These are phyloP conservation scores for Lachancea cidri DNA, from an alignment of 805 yeast genomes.

Conservation along the genomic window DNA sequence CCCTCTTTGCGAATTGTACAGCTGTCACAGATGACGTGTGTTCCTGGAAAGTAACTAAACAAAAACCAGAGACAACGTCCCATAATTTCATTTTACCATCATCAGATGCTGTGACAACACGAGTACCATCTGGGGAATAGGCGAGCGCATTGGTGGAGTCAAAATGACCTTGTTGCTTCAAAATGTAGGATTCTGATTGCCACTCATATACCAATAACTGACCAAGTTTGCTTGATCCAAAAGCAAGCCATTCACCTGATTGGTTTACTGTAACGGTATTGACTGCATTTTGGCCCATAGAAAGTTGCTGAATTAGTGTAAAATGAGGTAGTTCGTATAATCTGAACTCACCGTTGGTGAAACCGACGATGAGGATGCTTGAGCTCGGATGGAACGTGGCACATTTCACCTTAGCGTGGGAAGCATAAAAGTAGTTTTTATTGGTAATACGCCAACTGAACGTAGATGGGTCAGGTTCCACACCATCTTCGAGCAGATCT, in stretches of 20 bases:
- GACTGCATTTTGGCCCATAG: slow-evolving; percentile 88
- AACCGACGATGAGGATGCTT: slow-evolving; percentile 80
- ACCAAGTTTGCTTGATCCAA: slow-evolving; percentile 88
- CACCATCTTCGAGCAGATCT: slow-evolving; percentile 41
- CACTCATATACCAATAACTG: slow-evolving; percentile 95
- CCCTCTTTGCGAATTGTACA: slow-evolving; percentile 79
- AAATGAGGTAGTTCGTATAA: slow-evolving; percentile 83
- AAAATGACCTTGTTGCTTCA: slow-evolving; percentile 96
- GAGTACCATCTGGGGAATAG: slow-evolving; percentile 92
- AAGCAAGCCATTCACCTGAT: slow-evolving; percentile 95
- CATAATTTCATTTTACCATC: slow-evolving; percentile 96
- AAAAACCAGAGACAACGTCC: slow-evolving; percentile 91
- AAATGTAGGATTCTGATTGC: slow-evolving; percentile 94
- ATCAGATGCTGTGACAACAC: slow-evolving; percentile 89
- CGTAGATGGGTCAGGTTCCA: slow-evolving; percentile 35
- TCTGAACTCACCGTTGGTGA: slow-evolving; percentile 84
- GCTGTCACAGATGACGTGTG: slow-evolving; percentile 87
- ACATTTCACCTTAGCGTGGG: slow-evolving; percentile 62
- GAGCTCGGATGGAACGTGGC: slow-evolving; percentile 74
- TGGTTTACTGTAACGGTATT: slow-evolving; percentile 74
- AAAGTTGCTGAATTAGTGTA: slow-evolving; percentile 73
- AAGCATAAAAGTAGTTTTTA: slow-evolving; percentile 68
- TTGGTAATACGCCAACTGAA: slow-evolving; percentile 79
- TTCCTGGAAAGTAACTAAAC: slow-evolving; percentile 86
- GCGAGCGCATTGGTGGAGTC: slow-evolving; percentile 80